Base-by-base conservation (phyloP, 1,139 yeast species). In the Trichomonascaceae sp. region DNA sequence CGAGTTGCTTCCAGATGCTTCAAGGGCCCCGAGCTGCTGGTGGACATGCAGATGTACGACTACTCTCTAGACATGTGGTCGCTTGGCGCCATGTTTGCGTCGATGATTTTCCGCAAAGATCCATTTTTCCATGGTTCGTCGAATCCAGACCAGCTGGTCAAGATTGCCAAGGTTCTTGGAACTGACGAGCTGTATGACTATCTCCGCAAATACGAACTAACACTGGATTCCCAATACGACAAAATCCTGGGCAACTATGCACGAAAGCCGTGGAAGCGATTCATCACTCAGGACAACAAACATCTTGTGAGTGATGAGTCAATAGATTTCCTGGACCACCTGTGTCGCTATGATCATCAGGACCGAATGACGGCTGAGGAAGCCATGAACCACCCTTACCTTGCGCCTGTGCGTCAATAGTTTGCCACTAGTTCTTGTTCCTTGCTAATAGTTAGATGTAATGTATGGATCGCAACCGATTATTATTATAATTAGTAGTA, bases 91-190 rank as follows among this genome's bases (percentile, higher is more conserved):
- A 87, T 87, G 89, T 64, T 89, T 43, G 98, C 98, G n/a, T 81
- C 96, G 13, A 81, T 92, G 71, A 79, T 89, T 22, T 89, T 89
- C 62, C 79, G 81, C 57, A 87, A 84, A 57, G 99, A 92, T 52
- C 98, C 98, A 3, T 87, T 92, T 51, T 92, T 92, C 70, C 94
- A 87, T 54, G 98, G 98, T 25, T 80, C 82, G 43, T 84, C 95
- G 29, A 92, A 92, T 59, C 82, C 89, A 36, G 97, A 92, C 59
- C 99, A 92, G 60, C 67, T 92, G 48, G 93, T 92, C 34, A 93
- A 89, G 57, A 89, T 92, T 44, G 95, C 89, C 3, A 70, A 89
- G 46, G 94, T 92, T 0, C 66, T 92, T 46, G 99, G 99, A 13
- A 81, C 95, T 8, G 87, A 79, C 40, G 92, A 76, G 46, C 69